Evolutionary conservation across 495 filamentous ascomycete species (phyloP), one percentile per base, ranked within the genome.

Genomic region (Tuber melanosporum): DNA sequence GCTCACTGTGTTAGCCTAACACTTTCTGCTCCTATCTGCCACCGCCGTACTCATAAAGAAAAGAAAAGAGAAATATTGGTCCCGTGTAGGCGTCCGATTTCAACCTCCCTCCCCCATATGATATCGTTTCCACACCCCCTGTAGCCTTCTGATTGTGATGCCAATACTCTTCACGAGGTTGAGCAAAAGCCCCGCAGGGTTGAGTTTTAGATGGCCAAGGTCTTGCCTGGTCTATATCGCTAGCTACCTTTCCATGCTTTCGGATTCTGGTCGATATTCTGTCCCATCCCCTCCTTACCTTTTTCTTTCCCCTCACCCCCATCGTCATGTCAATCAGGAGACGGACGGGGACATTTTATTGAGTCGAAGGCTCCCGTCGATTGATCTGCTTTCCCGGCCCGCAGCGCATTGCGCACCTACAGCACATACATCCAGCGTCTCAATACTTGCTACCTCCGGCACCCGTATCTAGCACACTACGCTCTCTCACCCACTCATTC

Each of bases 341-440:
- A 66, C 57, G 26, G 57, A 66, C 57, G 57, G 57, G 12, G 57
- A 36, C 57, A 66, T 66, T 36, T 66, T 66, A 66, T 66, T 66
- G 57, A 66, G 57, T 19, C 32, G 57, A 66, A 66, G 57, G 57
- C 26, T 66, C 17, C 57, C 57, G 26, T 66, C 57, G 57, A 66
- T 66, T 66, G 57, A 36, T 66, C 26, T 66, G 17, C 26, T 66
- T 32, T 66, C 2, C 26, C 57, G 57, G 26, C 26, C 57, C 14
- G 57, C 57, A 66, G 57, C 26, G 57, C 57, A 66, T 66, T 36
- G 26, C 57, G 57, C 57, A 66, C 57, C 26, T 66, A 66, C 57
- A 66, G 57, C 36, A 32, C 57, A 66, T 36, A 66, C 32, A 66
- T 19, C 15, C 57, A 66, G 57, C 57, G 32, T 36, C 36, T 66